Evolutionary conservation across 2,329 filamentous ascomycete species (phyloP), one percentile per base, ranked within the genome.

Genomic region (Nothomitra cinnamomea): DNA sequence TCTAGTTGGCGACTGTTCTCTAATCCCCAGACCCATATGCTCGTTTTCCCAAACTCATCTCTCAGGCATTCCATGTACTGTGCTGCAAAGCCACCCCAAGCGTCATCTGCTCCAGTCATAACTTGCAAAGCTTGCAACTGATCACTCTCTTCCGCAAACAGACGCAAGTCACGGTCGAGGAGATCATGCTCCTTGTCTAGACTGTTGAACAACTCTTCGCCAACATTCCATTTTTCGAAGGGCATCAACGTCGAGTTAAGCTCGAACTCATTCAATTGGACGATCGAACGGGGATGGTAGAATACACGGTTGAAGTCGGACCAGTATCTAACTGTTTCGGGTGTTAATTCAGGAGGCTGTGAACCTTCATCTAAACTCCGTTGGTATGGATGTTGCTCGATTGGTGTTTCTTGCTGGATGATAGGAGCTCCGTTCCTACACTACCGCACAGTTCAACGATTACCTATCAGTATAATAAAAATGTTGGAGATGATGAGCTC

Each of bases 301-400:
- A 81, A 98, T n/a, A 92, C 78, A 24, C 87, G 80, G 60, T 87
- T 94, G 67, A 88, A 96, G 67, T 98, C 92, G 32, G 88, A 94
- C 90, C 92, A 98, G 69, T 92, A 96, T 53, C 87, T 79, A n/a
- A 96, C 85, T 10, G 78, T 77, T 5, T 80, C 77, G 1, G 80
- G 73, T 1, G 76, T 83, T 19, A 95, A 74, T 52, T 72, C 69
- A 0, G 84, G 77, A 4, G 82, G 74, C 2, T 77, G 66, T 3
- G 76, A 64, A 21, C 87, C 88, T 28, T 79, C 69, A 60, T 95
- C 85, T 2, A 96, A 78, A 58, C 80, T 83, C 61, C 79, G 75
- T 62, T 94, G 87, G 65, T 95, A 96, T 48, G 79, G 72, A 62
- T 79, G 87, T 56, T 77, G 78, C 38, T 75, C 70, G 52, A 96